phyloP scores from a whole-genome alignment of 345 rosid species.

The Linum lewisii region DNA sequence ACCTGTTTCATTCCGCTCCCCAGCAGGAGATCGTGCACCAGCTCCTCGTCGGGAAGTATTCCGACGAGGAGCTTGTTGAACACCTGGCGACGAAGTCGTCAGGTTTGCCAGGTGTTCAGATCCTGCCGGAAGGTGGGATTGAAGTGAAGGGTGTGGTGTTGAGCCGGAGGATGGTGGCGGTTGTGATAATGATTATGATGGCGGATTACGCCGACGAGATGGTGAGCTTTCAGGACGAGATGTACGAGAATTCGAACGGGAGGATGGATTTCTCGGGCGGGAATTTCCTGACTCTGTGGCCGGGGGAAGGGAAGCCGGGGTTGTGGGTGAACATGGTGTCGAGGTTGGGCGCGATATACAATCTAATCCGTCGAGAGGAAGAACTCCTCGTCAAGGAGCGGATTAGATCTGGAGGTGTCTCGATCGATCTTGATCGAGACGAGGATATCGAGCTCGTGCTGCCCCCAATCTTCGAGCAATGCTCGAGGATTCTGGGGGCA shows the following conservation, averaged over 20 bases:
- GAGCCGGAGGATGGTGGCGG: neutral
- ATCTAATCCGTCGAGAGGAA: neutral
- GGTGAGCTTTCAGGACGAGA: neutral
- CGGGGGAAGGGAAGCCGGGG: neutral
- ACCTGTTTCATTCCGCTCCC: neutral
- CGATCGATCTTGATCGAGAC: neutral
- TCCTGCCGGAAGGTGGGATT: neutral
- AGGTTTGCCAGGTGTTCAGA: neutral
- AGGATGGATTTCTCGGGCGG: neutral
- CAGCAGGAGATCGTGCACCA: neutral
- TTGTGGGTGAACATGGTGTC: neutral
- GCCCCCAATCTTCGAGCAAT: constrained; percentile 39
- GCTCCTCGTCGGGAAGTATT: neutral
- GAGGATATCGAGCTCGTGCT: constrained; percentile 38
- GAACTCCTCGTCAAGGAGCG: neutral
- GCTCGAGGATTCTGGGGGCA: constrained; percentile 48
- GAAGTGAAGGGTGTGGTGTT: neutral
- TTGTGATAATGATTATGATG: neutral
- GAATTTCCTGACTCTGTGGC: neutral
- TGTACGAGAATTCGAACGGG: neutral
- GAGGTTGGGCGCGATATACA: neutral
- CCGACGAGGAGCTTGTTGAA: neutral
- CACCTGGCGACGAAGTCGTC: neutral
- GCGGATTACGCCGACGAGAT: neutral
- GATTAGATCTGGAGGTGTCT: neutral